A percentile compares a stretch with the other conserved stretches of the same genome.
Evolutionary conservation across 345 rosid genomes (phyloP).

Genomic region (Brassica rapa): DNA sequence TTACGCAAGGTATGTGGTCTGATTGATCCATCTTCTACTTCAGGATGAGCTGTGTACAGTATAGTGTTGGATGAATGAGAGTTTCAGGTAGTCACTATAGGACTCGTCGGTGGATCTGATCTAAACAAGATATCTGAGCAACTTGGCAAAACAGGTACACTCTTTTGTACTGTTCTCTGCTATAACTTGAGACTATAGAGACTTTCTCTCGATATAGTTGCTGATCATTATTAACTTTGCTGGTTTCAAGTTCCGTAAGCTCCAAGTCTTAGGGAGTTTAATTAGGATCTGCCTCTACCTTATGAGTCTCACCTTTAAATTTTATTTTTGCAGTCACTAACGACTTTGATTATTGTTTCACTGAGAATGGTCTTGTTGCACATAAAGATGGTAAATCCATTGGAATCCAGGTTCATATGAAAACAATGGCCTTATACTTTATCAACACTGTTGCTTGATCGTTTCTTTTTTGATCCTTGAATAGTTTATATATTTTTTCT

Average conservation of each 20-base stretch:
- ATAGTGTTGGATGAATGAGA: slow-evolving; percentile 28
- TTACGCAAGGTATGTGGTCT: slow-evolving; percentile 62
- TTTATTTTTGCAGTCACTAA: slow-evolving; percentile 55
- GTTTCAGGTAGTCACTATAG: slow-evolving; percentile 74
- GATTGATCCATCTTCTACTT: slow-evolving; percentile 6
- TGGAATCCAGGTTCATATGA: slow-evolving; percentile 68
- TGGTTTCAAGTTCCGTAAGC: too few species aligned
- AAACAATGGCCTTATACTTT: neutral
- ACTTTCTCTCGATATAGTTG: slow-evolving; percentile 17
- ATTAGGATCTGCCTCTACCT: slow-evolving; percentile 14
- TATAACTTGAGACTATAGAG: neutral
- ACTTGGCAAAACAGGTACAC: slow-evolving; percentile 78
- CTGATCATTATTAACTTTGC: neutral
- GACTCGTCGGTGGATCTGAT: slow-evolving; percentile 97
- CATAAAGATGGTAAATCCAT: slow-evolving; percentile 84
- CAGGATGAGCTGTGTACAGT: neutral
- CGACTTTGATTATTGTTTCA: slow-evolving; percentile 87
- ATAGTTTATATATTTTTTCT: slow-evolving; percentile 28
- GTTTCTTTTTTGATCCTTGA: slow-evolving; percentile 10
- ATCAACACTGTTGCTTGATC: neutral
- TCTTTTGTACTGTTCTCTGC: neutral
- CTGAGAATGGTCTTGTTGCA: slow-evolving; percentile 99
- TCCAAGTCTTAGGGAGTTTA: neutral
- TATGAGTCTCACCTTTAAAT: neutral
- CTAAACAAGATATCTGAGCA: slow-evolving; percentile 89